Base-by-base conservation (phyloP, 2,329 filamentous ascomycete species). In the Camillea tinctor region DNA sequence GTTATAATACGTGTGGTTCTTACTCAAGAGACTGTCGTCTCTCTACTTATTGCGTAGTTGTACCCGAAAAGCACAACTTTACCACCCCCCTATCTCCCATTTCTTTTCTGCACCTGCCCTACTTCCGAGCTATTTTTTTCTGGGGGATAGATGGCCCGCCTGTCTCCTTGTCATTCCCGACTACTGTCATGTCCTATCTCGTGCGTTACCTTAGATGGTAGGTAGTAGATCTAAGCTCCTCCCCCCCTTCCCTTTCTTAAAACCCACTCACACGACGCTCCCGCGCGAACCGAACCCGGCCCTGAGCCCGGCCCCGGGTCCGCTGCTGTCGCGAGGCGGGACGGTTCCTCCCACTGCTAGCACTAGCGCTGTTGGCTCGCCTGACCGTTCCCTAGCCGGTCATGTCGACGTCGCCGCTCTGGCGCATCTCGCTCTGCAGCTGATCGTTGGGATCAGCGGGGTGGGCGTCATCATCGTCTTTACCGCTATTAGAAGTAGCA, bases 361-460 rank as follows among this genome's bases (percentile, higher is more conserved):
- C 8, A 44, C 19, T 23, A 49, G 21, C 40, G n/a, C 19, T 22
- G 20, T 15, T 4, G 23, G 8, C 22, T 13, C 44, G 21, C 6
- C 20, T 6, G n/a, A 13, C 48, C 20, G n/a, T 40, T 54, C 58
- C n/a, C 72, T 80, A 85, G 53, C 80, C 84, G 30, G 76, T 79
- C 87, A 89, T 89, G 56, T 84, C 76, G 30, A 88, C 82, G 69
- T 89, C 86, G 8, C 73, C 77, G 23, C 68, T 71, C 19, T 83
- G 81, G 58, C 79, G 77, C 72, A 83, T 82, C 70, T 87, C 85
- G 50, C 81, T 73, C 71, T 83, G 78, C 62, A 87, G 72, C 72
- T 85, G 84, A 53, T 80, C 78, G 59, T 78, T 81, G 2, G 84
- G 80, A 50, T 82, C 81, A 19, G 76, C 74, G 19, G 72, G 68